phyloP scores from a whole-genome alignment of 2,329 filamentous ascomycete genomes.

The Venturia effusa region DNA sequence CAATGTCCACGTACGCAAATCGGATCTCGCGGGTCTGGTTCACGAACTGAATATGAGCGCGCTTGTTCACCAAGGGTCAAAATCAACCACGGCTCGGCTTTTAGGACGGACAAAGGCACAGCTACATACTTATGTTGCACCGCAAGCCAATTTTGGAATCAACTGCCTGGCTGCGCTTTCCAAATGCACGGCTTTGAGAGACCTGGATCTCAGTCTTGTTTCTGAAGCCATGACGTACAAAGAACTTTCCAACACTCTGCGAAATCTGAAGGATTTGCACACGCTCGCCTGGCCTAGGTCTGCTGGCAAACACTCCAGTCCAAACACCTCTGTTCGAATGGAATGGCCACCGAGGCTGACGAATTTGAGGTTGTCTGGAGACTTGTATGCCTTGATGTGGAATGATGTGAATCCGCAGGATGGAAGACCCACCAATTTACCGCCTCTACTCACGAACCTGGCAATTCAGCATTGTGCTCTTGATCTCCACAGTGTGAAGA shows the following conservation, averaged over 20 bases:
- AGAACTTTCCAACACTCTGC: constrained; percentile 39
- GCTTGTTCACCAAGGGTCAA: constrained; percentile 49
- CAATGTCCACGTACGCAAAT: constrained; percentile 37
- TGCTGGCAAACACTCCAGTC: constrained; percentile 23
- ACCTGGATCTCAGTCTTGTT: constrained; percentile 43
- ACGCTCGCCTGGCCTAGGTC: constrained; percentile 36
- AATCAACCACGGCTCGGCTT: constrained; percentile 45
- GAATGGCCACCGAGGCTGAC: constrained; percentile 34
- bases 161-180: constrained; percentile 46
- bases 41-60: constrained; percentile 40
- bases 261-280: constrained; percentile 33
- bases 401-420: constrained; percentile 18
- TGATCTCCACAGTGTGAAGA: background rate
- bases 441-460: background rate
- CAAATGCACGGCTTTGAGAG: constrained; percentile 40
- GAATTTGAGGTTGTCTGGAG: constrained; percentile 33
- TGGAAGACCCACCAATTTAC: constrained; percentile 17
- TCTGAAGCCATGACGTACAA: constrained; percentile 38
- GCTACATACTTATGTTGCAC: constrained; percentile 45
- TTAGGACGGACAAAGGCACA: constrained; percentile 42
- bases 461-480: constrained; percentile 6
- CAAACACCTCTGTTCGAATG: constrained; percentile 19
- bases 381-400: constrained; percentile 29
- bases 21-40: constrained; percentile 39
- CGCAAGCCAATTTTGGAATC: constrained; percentile 45